Base-by-base conservation (phyloP, 176 grass and related monocot genomes). In the Oryza glumipatula region DNA sequence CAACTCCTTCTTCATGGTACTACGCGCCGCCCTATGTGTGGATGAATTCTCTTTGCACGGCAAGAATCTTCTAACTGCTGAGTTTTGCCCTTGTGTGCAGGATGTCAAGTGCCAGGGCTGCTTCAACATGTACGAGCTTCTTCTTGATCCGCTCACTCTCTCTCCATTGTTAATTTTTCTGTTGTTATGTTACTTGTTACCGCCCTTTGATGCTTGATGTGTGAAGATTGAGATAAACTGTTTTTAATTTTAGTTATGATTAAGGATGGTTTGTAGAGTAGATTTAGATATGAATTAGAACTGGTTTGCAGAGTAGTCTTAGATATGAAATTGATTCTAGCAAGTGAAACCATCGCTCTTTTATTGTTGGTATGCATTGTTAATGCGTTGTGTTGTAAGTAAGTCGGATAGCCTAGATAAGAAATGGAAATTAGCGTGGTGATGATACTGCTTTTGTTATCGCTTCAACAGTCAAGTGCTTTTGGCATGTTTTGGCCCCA, bases 1-100 rank as follows among this genome's bases (percentile, higher is more conserved):
- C 1, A 95, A 95, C 70, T 95, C 90, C 2, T 95, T 95, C 74
- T 95, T 93, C 76, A 95, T 95, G 93, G 93, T 95, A 89, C 48
- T 51, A 26, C 26, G 26, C 26, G 26, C 26, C 8, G 11, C 17
- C 61, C 9, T 2, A 51, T 54, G 3, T 4, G 33, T 35, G 33
- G 4, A 35, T 35, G 33, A 35, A 35, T 35, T 35, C 33, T 35
- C 33, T 35, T 35, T 35, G 28, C 28, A 30, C 28, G 28, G 28
- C 28, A 30, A 30, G 28, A 30, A 30, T 30, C 28, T 30, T 30
- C 28, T 30, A 30, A 30, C 28, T 30, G 28, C 28, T 2, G 28
- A 30, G 28, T 30, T 30, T 30, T 43, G 39, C 15, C 41, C n/a
- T 30, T 49, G 24, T 43, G 17, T 82, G 65, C 77, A 95, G 93